Base-by-base conservation (phyloP, 1,139 yeast genomes). In the Entelexis paramagnoliae region DNA sequence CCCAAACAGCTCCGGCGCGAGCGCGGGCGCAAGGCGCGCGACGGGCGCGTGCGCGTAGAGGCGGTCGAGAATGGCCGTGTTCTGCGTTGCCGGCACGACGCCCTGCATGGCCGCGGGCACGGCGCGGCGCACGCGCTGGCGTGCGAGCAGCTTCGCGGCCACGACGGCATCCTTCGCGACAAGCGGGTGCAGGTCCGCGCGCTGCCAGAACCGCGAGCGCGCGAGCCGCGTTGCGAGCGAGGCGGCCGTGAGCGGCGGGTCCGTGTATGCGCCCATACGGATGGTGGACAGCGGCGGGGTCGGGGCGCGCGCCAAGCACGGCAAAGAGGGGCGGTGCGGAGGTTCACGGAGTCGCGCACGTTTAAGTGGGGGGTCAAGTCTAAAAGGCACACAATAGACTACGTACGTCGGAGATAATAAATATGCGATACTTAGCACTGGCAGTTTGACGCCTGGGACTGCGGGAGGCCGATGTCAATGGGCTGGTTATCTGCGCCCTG, bases 381-480 rank as follows among this genome's bases (percentile, higher is more conserved):
- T 41, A 41, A 41, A 41, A 41, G 45, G 45, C 45, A 41, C 45
- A 41, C 45, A 41, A 41, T 34, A 34, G 32, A 45, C 41, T 45
- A 45, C 30, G 34, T 1, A 80, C 87, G 60, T 96, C 20, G 35
- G 36, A 32, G 20, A 32, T 42, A 36, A 52, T 46, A 24, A 38
- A 24, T 46, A 35, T 34, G 43, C 35, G 20, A 39, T 16, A 35
- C 16, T 38, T 47, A 58, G 46, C 61, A 58, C 51, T 57, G 58
- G 55, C 61, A 58, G 46, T 46, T 48, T 14, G 58, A 52, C 16
- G 59, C 60, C 53, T 56, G 58, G 19, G 39, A 9, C n/a, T 44
- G 54, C 36, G 39, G 45, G 32, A 55, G 32, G 48, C 53, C 51
- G 34, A 57, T 55, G 38, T 56, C 61, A 36, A 58, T 51, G 35